Evolutionary conservation across 805 yeast species (phyloP).

Genomic region (Pichia rugopelliculosa): DNA sequence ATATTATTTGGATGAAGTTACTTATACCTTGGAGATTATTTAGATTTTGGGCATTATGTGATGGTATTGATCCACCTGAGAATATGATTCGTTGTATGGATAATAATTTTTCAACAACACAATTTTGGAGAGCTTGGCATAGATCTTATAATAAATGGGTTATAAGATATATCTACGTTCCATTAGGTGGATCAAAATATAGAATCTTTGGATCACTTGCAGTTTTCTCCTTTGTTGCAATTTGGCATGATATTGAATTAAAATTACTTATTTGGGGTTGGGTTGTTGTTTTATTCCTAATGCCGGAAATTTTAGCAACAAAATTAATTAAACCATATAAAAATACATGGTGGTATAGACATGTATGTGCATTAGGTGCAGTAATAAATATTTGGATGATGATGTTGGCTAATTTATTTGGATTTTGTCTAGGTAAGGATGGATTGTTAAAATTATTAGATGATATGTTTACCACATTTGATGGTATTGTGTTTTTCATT

Average conservation of each 20-base stretch:
- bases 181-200: constrained; percentile 75
- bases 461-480: constrained; percentile 64
- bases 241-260: constrained; percentile 97
- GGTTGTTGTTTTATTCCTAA: constrained; percentile 75
- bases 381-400: constrained; percentile 91
- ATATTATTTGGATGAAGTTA: constrained; percentile 86
- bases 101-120: constrained; percentile 84
- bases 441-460: constrained; percentile 62
- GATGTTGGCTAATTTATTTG: constrained; percentile 94
- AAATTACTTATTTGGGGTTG: constrained; percentile 91
- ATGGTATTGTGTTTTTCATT: constrained; percentile 59
- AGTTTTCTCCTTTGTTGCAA: constrained; percentile 90
- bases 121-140: constrained; percentile 99
- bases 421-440: constrained; percentile 88
- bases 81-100: constrained; percentile 96
- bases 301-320: constrained; percentile 77
- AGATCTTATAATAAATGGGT: constrained; percentile 89
- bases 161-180: constrained; percentile 79
- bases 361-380: constrained; percentile 79
- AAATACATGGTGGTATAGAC: constrained; percentile 63
- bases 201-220: constrained; percentile 71
- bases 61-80: constrained; percentile 93
- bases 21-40: constrained; percentile 95
- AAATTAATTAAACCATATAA: constrained; percentile 28
- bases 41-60: constrained; percentile 87